phyloP scores from a whole-genome alignment of 768 basidiomycete genomes.

The Porpolomopsis calyptriformis region DNA sequence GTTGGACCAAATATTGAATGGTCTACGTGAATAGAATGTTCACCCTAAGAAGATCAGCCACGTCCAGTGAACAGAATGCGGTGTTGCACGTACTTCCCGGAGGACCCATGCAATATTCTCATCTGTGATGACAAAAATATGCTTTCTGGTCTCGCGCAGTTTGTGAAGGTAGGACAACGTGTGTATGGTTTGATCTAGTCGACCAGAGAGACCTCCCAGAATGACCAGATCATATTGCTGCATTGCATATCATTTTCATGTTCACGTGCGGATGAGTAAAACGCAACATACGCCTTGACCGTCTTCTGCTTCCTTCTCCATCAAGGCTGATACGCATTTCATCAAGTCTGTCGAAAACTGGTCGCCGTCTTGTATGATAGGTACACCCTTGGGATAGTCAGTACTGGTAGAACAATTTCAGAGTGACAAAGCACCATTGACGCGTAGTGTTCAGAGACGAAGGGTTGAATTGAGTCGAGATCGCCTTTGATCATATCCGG shows the following conservation, averaged over 20 bases:
- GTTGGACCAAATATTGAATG: slow-evolving; percentile 70
- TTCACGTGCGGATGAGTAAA: too few species aligned
- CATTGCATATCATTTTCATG: slow-evolving; percentile 7
- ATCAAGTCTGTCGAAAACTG: slow-evolving; percentile 90
- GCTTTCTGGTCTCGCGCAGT: slow-evolving; percentile 46
- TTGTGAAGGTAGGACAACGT: slow-evolving; percentile 80
- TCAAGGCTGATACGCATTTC: slow-evolving; percentile 71
- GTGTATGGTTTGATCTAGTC: slow-evolving; percentile 91
- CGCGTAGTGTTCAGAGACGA: slow-evolving; percentile 63
- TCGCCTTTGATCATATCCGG: slow-evolving; percentile 92
- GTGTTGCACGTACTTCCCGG: slow-evolving; percentile 51
- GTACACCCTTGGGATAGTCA: slow-evolving; percentile 44
- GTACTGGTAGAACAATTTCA: not conserved
- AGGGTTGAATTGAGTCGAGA: slow-evolving; percentile 73
- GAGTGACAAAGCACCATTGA: slow-evolving; percentile 33
- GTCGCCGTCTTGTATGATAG: slow-evolving; percentile 53
- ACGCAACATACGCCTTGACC: slow-evolving; percentile 26
- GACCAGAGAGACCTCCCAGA: slow-evolving; percentile 81
- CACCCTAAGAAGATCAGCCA: slow-evolving; percentile 59
- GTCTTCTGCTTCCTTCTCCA: slow-evolving; percentile 42
- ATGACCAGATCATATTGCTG: slow-evolving; percentile 60
- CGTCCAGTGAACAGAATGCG: too few species aligned
- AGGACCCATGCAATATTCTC: slow-evolving; percentile 90
- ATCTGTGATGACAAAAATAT: slow-evolving; percentile 73
- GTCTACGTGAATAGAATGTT: slow-evolving; percentile 70